Percentiles rank a stretch among this genome's conserved stretches.
Evolutionary conservation across 495 filamentous ascomycete genomes (phyloP).

Genomic region (Cercophora sp.): DNA sequence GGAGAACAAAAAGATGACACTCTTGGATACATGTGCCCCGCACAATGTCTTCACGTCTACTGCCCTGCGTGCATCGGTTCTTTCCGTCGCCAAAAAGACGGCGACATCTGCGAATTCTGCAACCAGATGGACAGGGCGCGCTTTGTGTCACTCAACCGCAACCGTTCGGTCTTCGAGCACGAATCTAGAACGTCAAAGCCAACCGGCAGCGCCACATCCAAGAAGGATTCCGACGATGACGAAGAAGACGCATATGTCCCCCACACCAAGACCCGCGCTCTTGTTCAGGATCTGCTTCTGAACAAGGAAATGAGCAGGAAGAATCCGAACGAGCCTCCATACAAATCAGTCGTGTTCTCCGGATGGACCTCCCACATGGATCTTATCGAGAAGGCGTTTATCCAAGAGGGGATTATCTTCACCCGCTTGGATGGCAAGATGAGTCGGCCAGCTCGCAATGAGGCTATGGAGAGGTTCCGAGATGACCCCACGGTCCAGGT

Average conservation of each 20-base stretch:
- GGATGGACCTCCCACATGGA: conserved; percentile 93
- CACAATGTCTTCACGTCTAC: conserved; percentile 77
- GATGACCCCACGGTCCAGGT: conserved; percentile 68
- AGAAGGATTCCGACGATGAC: conserved; percentile 27
- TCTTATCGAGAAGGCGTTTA: conserved; percentile 81
- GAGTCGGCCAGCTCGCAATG: conserved; percentile 63
- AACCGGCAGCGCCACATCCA: conserved; percentile 36
- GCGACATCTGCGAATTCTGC: conserved; percentile 12
- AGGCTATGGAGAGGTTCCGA: conserved; percentile 70
- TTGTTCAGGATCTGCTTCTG: conserved; percentile 62
- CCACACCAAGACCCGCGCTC: conserved; percentile 82
- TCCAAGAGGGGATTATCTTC: conserved; percentile 60
- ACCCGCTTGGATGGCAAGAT: conserved; percentile 88
- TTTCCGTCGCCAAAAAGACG: conserved; percentile 33
- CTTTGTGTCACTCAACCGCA: conserved; percentile 64
- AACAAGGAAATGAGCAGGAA: conserved; percentile 56
- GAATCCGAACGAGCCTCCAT: conserved; percentile 57
- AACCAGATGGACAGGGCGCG: conserved; percentile 36
- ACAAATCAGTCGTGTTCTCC: conserved; percentile 91
- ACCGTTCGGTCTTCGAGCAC: conserved; percentile 56
- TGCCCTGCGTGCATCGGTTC: conserved; percentile 67
- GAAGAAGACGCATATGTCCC: conserved; percentile 73
- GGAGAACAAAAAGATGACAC: conserved; percentile 57
- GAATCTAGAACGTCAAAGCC: conserved; percentile 42
- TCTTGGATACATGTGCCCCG: conserved; percentile 62